Percentiles rank a stretch among this genome's conserved stretches.
These are phyloP conservation scores for Globisporangium parvum DNA, from an alignment of 352 stramenopile genomes.

Conservation along the genomic window DNA sequence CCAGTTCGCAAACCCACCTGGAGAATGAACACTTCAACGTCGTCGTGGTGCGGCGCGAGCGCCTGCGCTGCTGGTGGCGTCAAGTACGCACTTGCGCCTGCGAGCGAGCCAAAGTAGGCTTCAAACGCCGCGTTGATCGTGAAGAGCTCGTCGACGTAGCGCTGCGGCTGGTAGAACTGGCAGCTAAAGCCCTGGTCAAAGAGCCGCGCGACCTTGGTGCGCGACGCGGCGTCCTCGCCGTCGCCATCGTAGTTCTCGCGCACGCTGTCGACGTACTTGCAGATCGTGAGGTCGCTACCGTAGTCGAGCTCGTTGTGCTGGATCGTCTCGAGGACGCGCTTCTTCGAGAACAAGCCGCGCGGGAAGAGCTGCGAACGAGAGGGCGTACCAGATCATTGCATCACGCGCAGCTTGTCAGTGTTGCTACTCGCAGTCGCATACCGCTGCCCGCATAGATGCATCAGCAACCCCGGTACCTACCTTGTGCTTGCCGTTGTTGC, in stretches of 20 bases:
- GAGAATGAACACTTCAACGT: constrained; percentile 85
- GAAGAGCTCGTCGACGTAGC: constrained; percentile 71
- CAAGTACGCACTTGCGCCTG: constrained; percentile 73
- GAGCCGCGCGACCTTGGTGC: constrained; percentile 49
- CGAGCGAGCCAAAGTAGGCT: constrained; percentile 64
- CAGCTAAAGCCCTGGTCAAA: constrained; percentile 74
- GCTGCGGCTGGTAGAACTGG: constrained; percentile 87
- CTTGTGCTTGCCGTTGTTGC: constrained; percentile 35
- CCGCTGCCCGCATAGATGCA: too few relatives aligned
- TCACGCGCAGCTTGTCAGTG: too few relatives aligned
- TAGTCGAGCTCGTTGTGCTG: constrained; percentile 49
- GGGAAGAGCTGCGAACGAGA: constrained; percentile 32
- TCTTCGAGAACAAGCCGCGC: constrained; percentile 56
- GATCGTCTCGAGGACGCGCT: constrained; percentile 58
- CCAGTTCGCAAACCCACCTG: constrained; percentile 16
- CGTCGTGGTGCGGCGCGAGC: constrained; percentile 81
- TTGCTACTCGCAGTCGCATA: too few relatives aligned
- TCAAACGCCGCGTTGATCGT: constrained; percentile 78
- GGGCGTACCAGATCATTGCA: neutral
- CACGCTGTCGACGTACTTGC: constrained; percentile 57
- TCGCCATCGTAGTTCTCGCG: constrained; percentile 67
- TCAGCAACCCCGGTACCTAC: too few relatives aligned
- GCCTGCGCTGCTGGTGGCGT: constrained; percentile 73
- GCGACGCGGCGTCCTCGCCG: constrained; percentile 37
- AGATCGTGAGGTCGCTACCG: constrained; percentile 69